Conservation (phyloP, 768 basidiomycete species). For the Megacollybia marginata region DNA sequence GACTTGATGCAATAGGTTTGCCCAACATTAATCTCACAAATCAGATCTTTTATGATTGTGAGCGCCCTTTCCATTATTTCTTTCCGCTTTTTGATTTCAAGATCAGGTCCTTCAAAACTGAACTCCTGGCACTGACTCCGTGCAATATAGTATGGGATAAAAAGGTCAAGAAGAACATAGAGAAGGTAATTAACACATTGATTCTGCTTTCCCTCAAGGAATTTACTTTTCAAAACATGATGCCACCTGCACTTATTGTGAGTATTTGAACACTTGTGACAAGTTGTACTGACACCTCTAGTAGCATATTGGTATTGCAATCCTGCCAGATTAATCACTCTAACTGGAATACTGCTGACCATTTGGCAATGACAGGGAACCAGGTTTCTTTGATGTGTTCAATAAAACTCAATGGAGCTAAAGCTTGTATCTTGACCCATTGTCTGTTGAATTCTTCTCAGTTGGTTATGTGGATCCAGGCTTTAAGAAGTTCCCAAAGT, state of each 20-base stretch:
- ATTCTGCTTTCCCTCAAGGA: neutral
- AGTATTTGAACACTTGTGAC: neutral
- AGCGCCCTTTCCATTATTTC: neutral
- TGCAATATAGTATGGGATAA: neutral
- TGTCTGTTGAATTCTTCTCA: neutral
- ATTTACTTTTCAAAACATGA: neutral
- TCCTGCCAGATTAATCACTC: conserved; percentile 1
- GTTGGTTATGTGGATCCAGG: neutral
- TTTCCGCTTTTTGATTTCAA: neutral
- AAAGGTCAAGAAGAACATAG: neutral
- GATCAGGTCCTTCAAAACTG: neutral
- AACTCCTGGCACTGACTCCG: neutral
- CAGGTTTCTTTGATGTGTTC: neutral
- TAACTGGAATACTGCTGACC: conserved; percentile 2
- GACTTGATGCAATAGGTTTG: neutral
- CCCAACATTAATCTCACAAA: neutral
- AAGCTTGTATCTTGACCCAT: neutral
- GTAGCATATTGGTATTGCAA: conserved; percentile 7
- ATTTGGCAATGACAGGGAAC: conserved; percentile 1
- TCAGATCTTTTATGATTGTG: neutral
- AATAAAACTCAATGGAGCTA: neutral
- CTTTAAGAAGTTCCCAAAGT: conserved; percentile 2
- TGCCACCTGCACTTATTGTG: neutral
- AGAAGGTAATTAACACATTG: neutral
- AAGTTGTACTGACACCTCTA: neutral